Conservation (phyloP, 306 rosid genomes). For the Pueraria montana region DNA sequence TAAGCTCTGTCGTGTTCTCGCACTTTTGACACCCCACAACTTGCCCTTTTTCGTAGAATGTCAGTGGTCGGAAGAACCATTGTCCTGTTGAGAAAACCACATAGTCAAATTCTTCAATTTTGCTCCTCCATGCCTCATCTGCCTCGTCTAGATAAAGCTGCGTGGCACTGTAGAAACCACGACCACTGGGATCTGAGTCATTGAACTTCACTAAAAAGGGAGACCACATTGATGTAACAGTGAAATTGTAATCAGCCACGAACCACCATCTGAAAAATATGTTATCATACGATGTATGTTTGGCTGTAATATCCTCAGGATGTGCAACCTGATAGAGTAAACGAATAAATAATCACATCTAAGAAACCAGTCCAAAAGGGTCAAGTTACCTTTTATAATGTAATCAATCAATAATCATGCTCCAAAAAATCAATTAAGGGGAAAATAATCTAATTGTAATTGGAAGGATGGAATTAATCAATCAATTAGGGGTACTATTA, state of each 20-base stretch:
- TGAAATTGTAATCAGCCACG: conserved; percentile 69
- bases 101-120: conserved; percentile 61
- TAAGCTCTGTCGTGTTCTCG: conserved; percentile 40
- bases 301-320: conserved; percentile 60
- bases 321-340: conserved; percentile 57
- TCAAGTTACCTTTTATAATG: neutral
- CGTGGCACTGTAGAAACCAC: conserved; percentile 51
- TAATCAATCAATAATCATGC: neutral
- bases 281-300: conserved; percentile 32
- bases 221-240: conserved; percentile 67
- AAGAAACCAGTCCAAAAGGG: neutral
- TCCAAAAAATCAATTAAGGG: neutral
- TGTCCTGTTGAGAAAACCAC: conserved; percentile 81
- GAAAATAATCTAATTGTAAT: neutral
- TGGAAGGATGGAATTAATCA: no score
- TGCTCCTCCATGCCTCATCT: conserved; percentile 58
- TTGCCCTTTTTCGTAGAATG: conserved; percentile 59
- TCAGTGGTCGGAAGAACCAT: conserved; percentile 76
- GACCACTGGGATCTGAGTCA: conserved; percentile 54
- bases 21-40: conserved; percentile 66
- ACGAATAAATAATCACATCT: neutral
- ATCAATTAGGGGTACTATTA: neutral
- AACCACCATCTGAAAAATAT: conserved; percentile 60
- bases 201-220: conserved; percentile 65
- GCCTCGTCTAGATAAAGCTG: conserved; percentile 70